These are phyloP conservation scores for Selaginella moellendorffii DNA, from an alignment of 75 land plant species.

Conservation along the genomic window DNA sequence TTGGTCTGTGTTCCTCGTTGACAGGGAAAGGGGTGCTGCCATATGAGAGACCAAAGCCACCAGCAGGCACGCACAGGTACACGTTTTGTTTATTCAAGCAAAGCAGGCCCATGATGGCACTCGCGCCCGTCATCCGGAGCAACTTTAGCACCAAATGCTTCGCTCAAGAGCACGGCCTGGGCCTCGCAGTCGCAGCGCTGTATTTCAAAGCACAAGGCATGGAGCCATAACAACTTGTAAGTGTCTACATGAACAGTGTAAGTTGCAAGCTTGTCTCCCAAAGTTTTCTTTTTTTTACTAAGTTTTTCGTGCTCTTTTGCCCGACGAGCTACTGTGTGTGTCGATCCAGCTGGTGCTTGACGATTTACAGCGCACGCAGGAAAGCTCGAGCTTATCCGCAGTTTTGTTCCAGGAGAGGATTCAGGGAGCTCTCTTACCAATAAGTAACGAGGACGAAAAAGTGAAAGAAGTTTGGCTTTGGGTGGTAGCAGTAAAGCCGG, in stretches of 20 bases:
- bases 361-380: too few species aligned
- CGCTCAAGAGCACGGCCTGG: slow-evolving; percentile 4
- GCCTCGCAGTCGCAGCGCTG: background rate
- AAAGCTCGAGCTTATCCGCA: too few species aligned
- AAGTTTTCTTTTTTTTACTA: too few species aligned
- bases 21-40: background rate
- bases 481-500: too few species aligned
- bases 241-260: background rate
- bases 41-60: background rate
- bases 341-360: too few species aligned
- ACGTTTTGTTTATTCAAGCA: background rate
- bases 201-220: background rate
- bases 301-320: too few species aligned
- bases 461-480: too few species aligned
- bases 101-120: background rate
- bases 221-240: background rate
- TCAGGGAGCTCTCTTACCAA: background rate
- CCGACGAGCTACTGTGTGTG: too few species aligned
- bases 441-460: too few species aligned
- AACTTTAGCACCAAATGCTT: background rate
- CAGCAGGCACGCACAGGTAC: background rate
- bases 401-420: too few species aligned
- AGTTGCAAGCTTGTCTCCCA: background rate
- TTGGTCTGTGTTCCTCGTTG: too few species aligned
- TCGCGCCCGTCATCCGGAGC: background rate